A percentile compares a stretch with the other conserved stretches of the same genome.
phyloP scores from a whole-genome alignment of 108 stramenopile species.

The Schizochytrium sp. region DNA sequence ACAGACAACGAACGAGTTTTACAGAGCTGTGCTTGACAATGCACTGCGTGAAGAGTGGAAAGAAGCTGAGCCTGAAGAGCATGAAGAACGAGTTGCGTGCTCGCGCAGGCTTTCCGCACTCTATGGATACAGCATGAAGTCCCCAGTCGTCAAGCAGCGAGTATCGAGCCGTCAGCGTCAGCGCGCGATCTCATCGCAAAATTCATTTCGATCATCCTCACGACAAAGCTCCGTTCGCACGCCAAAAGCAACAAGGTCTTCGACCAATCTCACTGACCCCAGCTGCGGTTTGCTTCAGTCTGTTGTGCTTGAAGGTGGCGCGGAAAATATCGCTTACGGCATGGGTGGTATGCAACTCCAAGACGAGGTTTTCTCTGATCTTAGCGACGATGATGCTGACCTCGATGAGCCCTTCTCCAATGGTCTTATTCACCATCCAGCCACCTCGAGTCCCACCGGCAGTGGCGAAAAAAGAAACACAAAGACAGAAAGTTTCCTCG shows the following conservation, averaged over 20 bases:
- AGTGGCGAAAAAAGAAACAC: no score
- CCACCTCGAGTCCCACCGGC: no score
- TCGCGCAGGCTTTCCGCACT: background rate
- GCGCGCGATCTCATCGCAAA: no score
- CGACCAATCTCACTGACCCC: background rate
- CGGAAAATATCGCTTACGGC: no score
- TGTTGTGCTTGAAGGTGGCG: background rate
- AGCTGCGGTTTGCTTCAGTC: background rate
- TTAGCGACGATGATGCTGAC: no score
- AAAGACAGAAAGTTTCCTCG: no score
- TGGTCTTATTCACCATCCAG: no score
- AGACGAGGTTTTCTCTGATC: no score
- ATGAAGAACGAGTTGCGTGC: background rate
- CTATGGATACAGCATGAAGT: background rate
- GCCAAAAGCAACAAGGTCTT: background rate
- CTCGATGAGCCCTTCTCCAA: no score
- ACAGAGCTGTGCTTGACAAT: background rate
- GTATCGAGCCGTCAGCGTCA: background rate
- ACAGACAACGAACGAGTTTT: conserved; percentile 8
- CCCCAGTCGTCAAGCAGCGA: background rate
- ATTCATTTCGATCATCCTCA: no score
- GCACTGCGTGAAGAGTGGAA: conserved; percentile 6
- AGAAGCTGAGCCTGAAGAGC: background rate
- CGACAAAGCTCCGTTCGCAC: no score
- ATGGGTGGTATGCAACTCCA: no score